phyloP scores from a whole-genome alignment of 164 flowering plant species.

The Magnolia changhungtana region DNA sequence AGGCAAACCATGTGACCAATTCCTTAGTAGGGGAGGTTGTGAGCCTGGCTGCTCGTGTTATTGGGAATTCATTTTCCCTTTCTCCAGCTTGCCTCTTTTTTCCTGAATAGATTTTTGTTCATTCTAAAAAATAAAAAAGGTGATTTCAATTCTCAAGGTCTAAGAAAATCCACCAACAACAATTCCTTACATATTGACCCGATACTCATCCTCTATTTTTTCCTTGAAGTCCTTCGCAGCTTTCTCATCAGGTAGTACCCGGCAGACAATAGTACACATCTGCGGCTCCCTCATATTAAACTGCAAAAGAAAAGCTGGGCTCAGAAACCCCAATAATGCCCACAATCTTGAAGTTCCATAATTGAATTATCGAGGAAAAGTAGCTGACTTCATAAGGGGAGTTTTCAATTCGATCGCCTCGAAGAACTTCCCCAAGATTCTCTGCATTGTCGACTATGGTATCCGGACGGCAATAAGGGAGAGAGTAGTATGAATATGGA shows the following conservation, averaged over 20 bases:
- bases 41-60: too few relatives aligned
- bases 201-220: constrained; percentile 85
- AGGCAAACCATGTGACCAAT: too few relatives aligned
- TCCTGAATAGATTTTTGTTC: neutral
- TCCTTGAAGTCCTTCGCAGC: constrained; percentile 79
- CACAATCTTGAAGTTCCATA: neutral
- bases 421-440: constrained; percentile 99
- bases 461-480: constrained; percentile 67
- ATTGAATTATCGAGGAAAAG: neutral
- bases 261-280: constrained; percentile 73
- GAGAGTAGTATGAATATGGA: constrained; percentile 88
- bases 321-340: constrained; percentile 16
- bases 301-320: constrained; percentile 38
- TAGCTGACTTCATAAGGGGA: constrained; percentile 70
- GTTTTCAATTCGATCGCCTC: constrained; percentile 96
- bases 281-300: constrained; percentile 84
- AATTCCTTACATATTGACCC: constrained; percentile 82
- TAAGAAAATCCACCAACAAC: constrained; percentile 1
- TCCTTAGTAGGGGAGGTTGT: too few relatives aligned
- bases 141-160: neutral
- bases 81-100: too few relatives aligned
- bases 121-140: neutral
- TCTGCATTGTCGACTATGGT: constrained; percentile 76
- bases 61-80: too few relatives aligned
- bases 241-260: constrained; percentile 53